Evolutionary conservation across 345 rosid genomes (phyloP), one percentile per base, ranked within the genome.

Genomic region (Hibiscus trionum): DNA sequence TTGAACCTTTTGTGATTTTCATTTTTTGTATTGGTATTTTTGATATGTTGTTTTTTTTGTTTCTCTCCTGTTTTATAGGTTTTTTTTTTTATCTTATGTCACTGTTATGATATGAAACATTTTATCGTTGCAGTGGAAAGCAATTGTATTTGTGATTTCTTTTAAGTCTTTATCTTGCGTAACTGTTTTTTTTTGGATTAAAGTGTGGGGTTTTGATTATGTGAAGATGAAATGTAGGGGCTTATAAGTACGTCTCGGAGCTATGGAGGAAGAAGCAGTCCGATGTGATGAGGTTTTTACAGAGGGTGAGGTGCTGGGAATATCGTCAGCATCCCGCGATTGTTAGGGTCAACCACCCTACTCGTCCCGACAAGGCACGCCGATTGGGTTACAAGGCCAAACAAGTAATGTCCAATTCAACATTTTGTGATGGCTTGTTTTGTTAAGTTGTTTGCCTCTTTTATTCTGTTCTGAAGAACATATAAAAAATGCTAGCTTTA

Each of bases 261-360:
- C 86, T 94, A 90, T 94, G 97, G 97, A 90, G 97, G 88, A 95
- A 90, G 97, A 95, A 95, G 72, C 97, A 92, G 69, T 95, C 99
- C 49, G 99, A 95, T 86, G 99, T 95, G 9, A 95, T 95, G 98
- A 84, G 99, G 78, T 92, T 95, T 67, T 57, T 95, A 76, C 98
- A 88, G 90, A 88, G 98, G 85, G 97, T 94, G 7, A 90, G 98
- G 86, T 94, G 98, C 65, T 94, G 98, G 98, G 99, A 95, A 78
- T 95, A 95, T 74, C 83, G 99, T 0, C 99, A 95, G 76, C 96
- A 89, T 66, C 96, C 99, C 35, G 89, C 99, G 0, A 95, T 95
- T 72, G 98, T 93, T 6, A 88, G 99, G 63, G 88, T 95, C 69
- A 91, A 84, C 52, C 86, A 79, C 55, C 91, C 99, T 26, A 93